Evolutionary conservation across 1,139 yeast species (phyloP).

Genomic region (Magnusiomyces paraingens): DNA sequence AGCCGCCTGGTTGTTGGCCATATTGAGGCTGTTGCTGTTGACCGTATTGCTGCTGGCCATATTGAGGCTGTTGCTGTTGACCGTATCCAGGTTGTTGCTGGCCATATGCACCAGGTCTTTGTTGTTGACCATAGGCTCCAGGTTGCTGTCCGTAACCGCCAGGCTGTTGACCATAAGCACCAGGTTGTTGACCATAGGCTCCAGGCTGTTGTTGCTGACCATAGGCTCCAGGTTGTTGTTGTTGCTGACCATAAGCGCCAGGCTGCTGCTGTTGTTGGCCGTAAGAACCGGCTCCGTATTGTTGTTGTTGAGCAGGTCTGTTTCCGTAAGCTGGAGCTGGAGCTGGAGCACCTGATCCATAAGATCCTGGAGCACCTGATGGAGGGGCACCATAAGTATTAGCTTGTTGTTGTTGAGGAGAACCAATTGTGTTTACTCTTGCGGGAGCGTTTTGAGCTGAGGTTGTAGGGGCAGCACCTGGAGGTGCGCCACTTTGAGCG

Average conservation of each 20-base stretch:
- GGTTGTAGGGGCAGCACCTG: neutral
- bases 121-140: constrained; percentile 10
- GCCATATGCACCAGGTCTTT: constrained; percentile 13
- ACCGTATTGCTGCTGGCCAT: constrained; percentile 16
- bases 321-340: too few species aligned
- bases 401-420: neutral
- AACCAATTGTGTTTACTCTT: neutral
- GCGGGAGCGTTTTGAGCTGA: neutral
- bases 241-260: constrained; percentile 7
- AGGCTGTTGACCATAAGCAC: constrained; percentile 14
- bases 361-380: neutral
- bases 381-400: neutral
- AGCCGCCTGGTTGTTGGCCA: constrained; percentile 11
- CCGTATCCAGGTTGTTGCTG: constrained; percentile 10
- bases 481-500: neutral
- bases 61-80: neutral
- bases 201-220: constrained; percentile 6
- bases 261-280: constrained; percentile 6
- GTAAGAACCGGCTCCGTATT: constrained; percentile 1
- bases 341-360: too few species aligned
- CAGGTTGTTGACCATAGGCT: constrained; percentile 11
- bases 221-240: constrained; percentile 3
- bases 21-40: constrained; percentile 14
- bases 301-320: constrained; percentile 7
- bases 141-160: neutral